phyloP scores from a whole-genome alignment of 805 yeast genomes.

The Kodamaea laetipori region DNA sequence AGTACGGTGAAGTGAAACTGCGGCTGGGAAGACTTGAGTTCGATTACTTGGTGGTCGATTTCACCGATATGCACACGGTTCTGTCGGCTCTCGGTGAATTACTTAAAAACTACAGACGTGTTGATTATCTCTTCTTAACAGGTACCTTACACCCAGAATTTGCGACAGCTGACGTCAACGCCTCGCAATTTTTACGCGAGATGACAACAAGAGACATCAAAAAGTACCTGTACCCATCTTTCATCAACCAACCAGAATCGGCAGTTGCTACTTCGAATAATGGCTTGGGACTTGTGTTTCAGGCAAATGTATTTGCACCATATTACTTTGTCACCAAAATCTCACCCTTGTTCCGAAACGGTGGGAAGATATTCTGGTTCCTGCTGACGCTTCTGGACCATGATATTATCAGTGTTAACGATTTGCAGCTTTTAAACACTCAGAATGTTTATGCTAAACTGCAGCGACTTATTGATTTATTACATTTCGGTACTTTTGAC shows the following conservation, averaged over 20 bases:
- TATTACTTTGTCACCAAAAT: slow-evolving; percentile 76
- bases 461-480: slow-evolving; percentile 78
- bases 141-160: slow-evolving; percentile 5
- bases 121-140: slow-evolving; percentile 80
- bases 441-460: slow-evolving; percentile 86
- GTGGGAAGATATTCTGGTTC: slow-evolving; percentile 75
- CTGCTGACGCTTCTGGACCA: slow-evolving; percentile 81
- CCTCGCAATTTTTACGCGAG: slow-evolving; percentile 1
- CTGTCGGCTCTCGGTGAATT: slow-evolving; percentile 71
- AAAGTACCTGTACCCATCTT: slow-evolving; percentile 67
- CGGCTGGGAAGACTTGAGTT: slow-evolving; percentile 68
- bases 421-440: slow-evolving; percentile 66
- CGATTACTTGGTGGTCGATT: slow-evolving; percentile 85
- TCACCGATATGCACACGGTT: slow-evolving; percentile 83
- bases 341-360: slow-evolving; percentile 40
- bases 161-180: slow-evolving; percentile 23
- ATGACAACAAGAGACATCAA: background rate
- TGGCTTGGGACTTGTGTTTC: slow-evolving; percentile 83
- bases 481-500: slow-evolving; percentile 72
- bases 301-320: slow-evolving; percentile 94
- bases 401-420: slow-evolving; percentile 68
- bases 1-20: slow-evolving; percentile 32
- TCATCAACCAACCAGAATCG: slow-evolving; percentile 61
- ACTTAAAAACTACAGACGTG: slow-evolving; percentile 56
- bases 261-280: slow-evolving; percentile 60